Percentiles rank a stretch among this genome's conserved stretches.
These are phyloP conservation scores for Phoma sp. DNA, from an alignment of 2,329 filamentous ascomycete species.

Conservation along the genomic window DNA sequence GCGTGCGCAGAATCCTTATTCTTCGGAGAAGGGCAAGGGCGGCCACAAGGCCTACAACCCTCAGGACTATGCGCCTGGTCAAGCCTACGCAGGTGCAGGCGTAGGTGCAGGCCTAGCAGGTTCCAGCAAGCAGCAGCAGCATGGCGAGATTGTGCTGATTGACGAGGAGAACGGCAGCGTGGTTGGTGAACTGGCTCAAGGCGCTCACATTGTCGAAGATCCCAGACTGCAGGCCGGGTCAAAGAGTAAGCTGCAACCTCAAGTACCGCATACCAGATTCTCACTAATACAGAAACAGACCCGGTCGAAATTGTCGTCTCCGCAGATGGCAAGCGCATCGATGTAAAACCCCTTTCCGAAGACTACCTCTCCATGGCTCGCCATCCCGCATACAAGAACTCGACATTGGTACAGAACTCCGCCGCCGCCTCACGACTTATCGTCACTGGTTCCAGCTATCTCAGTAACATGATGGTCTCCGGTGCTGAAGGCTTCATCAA, in stretches of 20 bases:
- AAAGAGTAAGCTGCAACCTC: slow-evolving; percentile 70
- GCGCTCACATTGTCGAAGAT: slow-evolving; percentile 81
- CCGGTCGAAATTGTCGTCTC: slow-evolving; percentile 82
- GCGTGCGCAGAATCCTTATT: slow-evolving; percentile 69
- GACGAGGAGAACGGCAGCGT: slow-evolving; percentile 97
- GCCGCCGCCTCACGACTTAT: slow-evolving; percentile 88
- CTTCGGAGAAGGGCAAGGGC: slow-evolving; percentile 44
- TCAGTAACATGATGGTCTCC: slow-evolving; percentile 77
- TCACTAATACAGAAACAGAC: slow-evolving; percentile 57
- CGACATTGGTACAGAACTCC: slow-evolving; percentile 83
- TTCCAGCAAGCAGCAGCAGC: slow-evolving; percentile 41
- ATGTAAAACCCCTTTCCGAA: slow-evolving; percentile 69
- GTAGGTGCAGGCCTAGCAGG: slow-evolving; percentile 49
- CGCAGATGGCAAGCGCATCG: slow-evolving; percentile 70
- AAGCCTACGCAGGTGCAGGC: slow-evolving; percentile 68
- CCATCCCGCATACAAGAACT: slow-evolving; percentile 92
- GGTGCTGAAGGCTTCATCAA: slow-evolving; percentile 82
- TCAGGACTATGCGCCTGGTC: slow-evolving; percentile 76
- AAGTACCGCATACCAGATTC: slow-evolving; percentile 1
- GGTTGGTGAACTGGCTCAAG: slow-evolving; percentile 86
- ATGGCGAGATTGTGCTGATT: slow-evolving; percentile 84
- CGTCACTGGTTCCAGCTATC: slow-evolving; percentile 81
- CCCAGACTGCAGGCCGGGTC: slow-evolving; percentile 79
- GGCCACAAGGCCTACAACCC: slow-evolving; percentile 72
- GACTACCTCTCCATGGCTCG: slow-evolving; percentile 78